Evolutionary conservation across 805 yeast species (phyloP).

Genomic region (Metschnikowia orientalis): DNA sequence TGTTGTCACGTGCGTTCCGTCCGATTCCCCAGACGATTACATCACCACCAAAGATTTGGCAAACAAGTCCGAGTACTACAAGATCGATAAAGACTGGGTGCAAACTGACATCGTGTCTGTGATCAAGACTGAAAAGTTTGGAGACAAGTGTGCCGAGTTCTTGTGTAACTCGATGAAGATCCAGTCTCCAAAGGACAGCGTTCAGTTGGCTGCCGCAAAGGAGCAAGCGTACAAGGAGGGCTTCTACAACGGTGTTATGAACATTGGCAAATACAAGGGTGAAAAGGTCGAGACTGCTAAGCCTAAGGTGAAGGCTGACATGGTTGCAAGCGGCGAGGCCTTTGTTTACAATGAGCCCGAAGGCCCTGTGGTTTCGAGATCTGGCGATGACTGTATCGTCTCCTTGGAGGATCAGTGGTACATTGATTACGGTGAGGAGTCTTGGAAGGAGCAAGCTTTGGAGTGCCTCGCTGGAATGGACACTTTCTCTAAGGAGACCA

Average conservation of each 20-base stretch:
- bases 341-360: slow-evolving; percentile 95
- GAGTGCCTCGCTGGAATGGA: slow-evolving; percentile 76
- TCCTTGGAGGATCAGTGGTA: slow-evolving; percentile 99
- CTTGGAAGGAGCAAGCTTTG: slow-evolving; percentile 78
- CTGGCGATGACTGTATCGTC: slow-evolving; percentile 95
- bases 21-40: slow-evolving; percentile 98
- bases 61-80: slow-evolving; percentile 87
- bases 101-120: slow-evolving; percentile 66
- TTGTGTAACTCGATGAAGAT: slow-evolving; percentile 85
- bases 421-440: slow-evolving; percentile 91
- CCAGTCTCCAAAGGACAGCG: slow-evolving; percentile 88
- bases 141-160: slow-evolving; percentile 80
- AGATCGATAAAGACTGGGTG: slow-evolving; percentile 84
- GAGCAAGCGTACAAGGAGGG: slow-evolving; percentile 96
- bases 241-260: slow-evolving; percentile 82
- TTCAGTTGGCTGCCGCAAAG: slow-evolving; percentile 85
- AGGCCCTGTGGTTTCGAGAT: slow-evolving; percentile 81
- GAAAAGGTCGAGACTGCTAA: slow-evolving; percentile 89
- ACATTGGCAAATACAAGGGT: slow-evolving; percentile 78
- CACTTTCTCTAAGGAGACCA: slow-evolving; percentile 76
- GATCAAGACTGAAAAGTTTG: slow-evolving; percentile 78
- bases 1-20: slow-evolving; percentile 97
- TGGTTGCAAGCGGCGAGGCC: slow-evolving; percentile 73
- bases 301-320: slow-evolving; percentile 76
- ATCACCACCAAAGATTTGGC: slow-evolving; percentile 79